These are phyloP conservation scores for Colletotrichum lindemuthianum DNA, from an alignment of 2,329 filamentous ascomycete genomes.

Conservation along the genomic window DNA sequence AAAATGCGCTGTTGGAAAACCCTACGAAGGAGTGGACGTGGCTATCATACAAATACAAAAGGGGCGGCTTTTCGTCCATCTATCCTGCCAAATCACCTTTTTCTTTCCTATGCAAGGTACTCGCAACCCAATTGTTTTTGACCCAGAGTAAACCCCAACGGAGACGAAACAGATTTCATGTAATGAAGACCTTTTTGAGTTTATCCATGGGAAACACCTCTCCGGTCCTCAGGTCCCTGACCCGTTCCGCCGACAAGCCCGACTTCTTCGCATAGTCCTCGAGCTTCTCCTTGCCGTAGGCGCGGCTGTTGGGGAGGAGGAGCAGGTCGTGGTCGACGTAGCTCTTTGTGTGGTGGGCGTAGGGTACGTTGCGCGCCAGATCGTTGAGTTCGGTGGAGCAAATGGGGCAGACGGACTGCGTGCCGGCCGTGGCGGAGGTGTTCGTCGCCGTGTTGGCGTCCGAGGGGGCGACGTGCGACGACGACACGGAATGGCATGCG, in stretches of 20 bases:
- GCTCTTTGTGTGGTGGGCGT: slow-evolving; percentile 94
- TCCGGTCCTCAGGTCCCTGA: slow-evolving; percentile 83
- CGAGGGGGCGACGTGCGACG: slow-evolving; percentile 51
- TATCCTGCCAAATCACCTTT: too few relatives aligned
- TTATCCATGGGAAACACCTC: slow-evolving; percentile 70
- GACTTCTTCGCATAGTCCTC: slow-evolving; percentile 83
- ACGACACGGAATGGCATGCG: slow-evolving; percentile 79
- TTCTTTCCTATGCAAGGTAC: too few relatives aligned
- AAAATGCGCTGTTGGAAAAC: too few relatives aligned
- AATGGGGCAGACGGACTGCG: slow-evolving; percentile 80
- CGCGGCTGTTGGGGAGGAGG: slow-evolving; percentile 85
- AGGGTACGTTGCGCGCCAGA: slow-evolving; percentile 87
- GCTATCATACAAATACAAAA: too few relatives aligned
- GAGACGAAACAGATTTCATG: slow-evolving; percentile 53
- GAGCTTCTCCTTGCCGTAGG: slow-evolving; percentile 82
- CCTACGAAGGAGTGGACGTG: too few relatives aligned
- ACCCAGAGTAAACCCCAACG: not conserved
- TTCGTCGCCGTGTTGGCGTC: slow-evolving; percentile 49
- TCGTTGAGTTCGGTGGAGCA: slow-evolving; percentile 96
- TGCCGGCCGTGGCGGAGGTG: slow-evolving; percentile 30
- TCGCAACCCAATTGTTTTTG: too few relatives aligned
- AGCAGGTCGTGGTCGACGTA: slow-evolving; percentile 89
- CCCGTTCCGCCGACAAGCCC: slow-evolving; percentile 70
- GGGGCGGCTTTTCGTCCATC: too few relatives aligned
- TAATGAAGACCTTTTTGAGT: slow-evolving; percentile 91